Evolutionary conservation across 139 green algal genomes (phyloP).

Genomic region (Coelastrella sp.): DNA sequence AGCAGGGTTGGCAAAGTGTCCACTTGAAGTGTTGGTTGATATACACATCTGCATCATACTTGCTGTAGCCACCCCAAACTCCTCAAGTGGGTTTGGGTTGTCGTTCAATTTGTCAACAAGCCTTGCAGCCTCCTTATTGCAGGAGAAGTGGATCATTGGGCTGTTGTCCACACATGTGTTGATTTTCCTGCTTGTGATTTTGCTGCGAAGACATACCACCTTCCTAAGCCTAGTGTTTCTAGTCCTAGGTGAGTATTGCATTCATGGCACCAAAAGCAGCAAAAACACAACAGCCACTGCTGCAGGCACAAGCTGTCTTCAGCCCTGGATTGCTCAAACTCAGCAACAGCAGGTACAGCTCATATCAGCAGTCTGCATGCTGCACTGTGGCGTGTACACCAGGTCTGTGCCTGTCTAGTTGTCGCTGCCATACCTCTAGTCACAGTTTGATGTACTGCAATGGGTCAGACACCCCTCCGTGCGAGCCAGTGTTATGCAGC

Average conservation of each 20-base stretch:
- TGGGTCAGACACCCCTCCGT: too few relatives aligned
- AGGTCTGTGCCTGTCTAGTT: background rate
- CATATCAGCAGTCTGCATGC: too few relatives aligned
- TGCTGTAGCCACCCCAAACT: background rate
- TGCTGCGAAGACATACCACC: background rate
- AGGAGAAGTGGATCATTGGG: constrained; percentile 45
- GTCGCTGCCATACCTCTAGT: background rate
- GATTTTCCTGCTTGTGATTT: constrained; percentile 12
- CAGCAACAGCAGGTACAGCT: too few relatives aligned
- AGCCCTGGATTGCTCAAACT: background rate
- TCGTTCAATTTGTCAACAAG: background rate
- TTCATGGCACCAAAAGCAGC: background rate
- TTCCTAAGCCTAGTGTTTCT: constrained; percentile 19
- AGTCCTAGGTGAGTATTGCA: constrained; percentile 7
- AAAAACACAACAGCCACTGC: background rate
- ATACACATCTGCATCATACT: background rate
- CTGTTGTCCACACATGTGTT: constrained; percentile 26
- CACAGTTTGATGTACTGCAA: too few relatives aligned
- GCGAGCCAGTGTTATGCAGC: background rate
- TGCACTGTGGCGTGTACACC: too few relatives aligned
- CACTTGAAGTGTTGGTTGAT: too few relatives aligned
- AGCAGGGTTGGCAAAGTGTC: too few relatives aligned
- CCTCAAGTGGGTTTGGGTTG: too few relatives aligned
- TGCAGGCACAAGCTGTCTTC: background rate
- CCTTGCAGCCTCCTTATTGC: background rate